Evolutionary conservation across 495 filamentous ascomycete species (phyloP).

Genomic region (Tuber brumale): DNA sequence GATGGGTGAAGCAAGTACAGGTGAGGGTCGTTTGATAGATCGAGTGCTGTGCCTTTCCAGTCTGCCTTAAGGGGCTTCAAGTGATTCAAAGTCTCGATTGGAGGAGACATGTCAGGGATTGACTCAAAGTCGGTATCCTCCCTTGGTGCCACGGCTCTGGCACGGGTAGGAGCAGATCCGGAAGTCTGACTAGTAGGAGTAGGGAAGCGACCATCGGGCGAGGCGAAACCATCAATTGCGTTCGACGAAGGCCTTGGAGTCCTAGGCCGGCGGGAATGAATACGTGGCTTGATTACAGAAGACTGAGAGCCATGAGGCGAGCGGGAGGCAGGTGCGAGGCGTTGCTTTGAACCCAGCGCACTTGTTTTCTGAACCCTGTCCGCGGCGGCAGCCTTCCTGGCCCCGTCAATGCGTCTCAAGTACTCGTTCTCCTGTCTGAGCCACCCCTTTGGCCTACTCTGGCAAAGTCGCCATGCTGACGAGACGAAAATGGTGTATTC

Average conservation of each 20-base stretch:
- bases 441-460: conserved; percentile 38
- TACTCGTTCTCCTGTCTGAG: conserved; percentile 36
- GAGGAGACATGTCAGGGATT: conserved; percentile 71
- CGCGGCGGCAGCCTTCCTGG: conserved; percentile 18
- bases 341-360: conserved; percentile 24
- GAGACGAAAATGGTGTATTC: conserved; percentile 41
- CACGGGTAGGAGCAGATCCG: conserved; percentile 26
- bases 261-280: conserved; percentile 24
- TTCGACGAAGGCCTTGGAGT: conserved; percentile 29
- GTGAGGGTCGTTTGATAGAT: conserved; percentile 74
- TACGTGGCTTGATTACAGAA: conserved; percentile 23
- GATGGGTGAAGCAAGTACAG: conserved; percentile 67
- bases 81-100: conserved; percentile 57
- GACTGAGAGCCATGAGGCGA: conserved; percentile 27
- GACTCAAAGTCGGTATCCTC: conserved; percentile 84
- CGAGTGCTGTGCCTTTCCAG: conserved; percentile 76
- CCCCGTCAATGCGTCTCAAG: conserved; percentile 31
- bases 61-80: conserved; percentile 70
- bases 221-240: conserved; percentile 36
- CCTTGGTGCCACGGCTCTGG: conserved; percentile 49
- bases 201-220: conserved; percentile 29
- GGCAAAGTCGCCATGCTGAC: conserved; percentile 37
- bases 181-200: conserved; percentile 34
- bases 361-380: conserved; percentile 34
- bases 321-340: conserved; percentile 30